These are phyloP conservation scores for Lolium multiflorum DNA, from an alignment of 176 grass and related monocot species.

Conservation along the genomic window DNA sequence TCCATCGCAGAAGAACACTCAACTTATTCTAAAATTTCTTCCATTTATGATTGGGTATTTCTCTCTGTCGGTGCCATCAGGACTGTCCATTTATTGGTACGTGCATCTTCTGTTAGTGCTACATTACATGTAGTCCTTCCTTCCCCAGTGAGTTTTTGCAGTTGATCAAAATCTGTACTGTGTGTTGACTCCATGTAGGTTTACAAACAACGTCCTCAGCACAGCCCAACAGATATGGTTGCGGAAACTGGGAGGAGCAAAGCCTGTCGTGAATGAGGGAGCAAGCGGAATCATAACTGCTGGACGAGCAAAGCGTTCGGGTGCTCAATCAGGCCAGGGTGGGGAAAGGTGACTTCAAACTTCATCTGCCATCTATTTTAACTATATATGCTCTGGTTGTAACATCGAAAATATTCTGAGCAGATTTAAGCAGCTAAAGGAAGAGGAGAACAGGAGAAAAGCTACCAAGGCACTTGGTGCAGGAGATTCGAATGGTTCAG, in stretches of 20 bases:
- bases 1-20: slow-evolving; percentile 82
- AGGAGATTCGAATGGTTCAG: slow-evolving; percentile 47
- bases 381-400: neutral
- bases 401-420: neutral
- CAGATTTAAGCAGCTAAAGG: slow-evolving; percentile 91
- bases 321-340: slow-evolving; percentile 51
- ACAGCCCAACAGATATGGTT: slow-evolving; percentile 94
- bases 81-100: slow-evolving; percentile 98
- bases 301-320: slow-evolving; percentile 78
- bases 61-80: slow-evolving; percentile 91
- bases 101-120: slow-evolving; percentile 27
- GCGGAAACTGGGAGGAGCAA: slow-evolving; percentile 95
- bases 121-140: neutral
- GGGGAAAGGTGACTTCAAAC: slow-evolving; percentile 66
- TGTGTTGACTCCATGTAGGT: slow-evolving; percentile 60
- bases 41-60: slow-evolving; percentile 97
- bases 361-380: slow-evolving; percentile 39
- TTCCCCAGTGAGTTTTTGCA: neutral
- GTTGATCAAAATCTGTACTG: slow-evolving; percentile 6
- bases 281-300: slow-evolving; percentile 95
- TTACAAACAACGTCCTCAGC: slow-evolving; percentile 97
- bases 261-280: slow-evolving; percentile 68
- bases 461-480: slow-evolving; percentile 54
- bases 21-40: slow-evolving; percentile 94
- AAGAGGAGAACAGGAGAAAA: slow-evolving; percentile 76